Evolutionary conservation across 495 filamentous ascomycete genomes (phyloP).

Genomic region (Clohesyomyces aquaticus): DNA sequence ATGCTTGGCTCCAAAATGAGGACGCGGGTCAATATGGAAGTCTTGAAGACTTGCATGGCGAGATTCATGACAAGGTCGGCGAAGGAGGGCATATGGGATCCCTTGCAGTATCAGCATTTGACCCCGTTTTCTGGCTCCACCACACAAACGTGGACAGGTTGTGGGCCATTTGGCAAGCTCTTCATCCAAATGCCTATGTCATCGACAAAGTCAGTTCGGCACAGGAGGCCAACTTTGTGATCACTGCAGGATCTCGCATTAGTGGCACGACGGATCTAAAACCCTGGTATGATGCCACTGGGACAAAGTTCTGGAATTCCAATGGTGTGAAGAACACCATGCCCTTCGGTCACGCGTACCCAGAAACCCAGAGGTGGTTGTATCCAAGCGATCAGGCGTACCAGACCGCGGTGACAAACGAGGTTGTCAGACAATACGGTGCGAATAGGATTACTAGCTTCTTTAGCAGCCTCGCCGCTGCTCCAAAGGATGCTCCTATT

Average conservation of each 20-base stretch:
- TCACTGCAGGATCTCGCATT: neutral
- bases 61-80: constrained; percentile 31
- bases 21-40: constrained; percentile 15
- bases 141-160: constrained; percentile 36
- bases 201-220: constrained; percentile 9
- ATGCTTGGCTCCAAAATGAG: constrained; percentile 14
- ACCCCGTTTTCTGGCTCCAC: constrained; percentile 37
- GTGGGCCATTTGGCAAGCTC: constrained; percentile 29
- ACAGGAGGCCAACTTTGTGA: constrained; percentile 20
- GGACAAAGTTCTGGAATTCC: constrained; percentile 29
- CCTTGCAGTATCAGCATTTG: constrained; percentile 30
- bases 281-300: constrained; percentile 18
- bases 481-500: neutral
- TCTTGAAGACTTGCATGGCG: constrained; percentile 26
- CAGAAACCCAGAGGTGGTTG: constrained; percentile 28
- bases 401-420: constrained; percentile 4
- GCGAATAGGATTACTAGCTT: constrained; percentile 22
- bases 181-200: constrained; percentile 25
- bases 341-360: constrained; percentile 29
- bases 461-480: constrained; percentile 11
- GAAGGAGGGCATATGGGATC: constrained; percentile 28
- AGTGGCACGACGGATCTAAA: constrained; percentile 14
- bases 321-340: constrained; percentile 13
- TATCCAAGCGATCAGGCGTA: constrained; percentile 21
- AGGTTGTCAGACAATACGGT: constrained; percentile 20